Conservation (phyloP, 208 protist genomes). For the Porcisia deanei region DNA sequence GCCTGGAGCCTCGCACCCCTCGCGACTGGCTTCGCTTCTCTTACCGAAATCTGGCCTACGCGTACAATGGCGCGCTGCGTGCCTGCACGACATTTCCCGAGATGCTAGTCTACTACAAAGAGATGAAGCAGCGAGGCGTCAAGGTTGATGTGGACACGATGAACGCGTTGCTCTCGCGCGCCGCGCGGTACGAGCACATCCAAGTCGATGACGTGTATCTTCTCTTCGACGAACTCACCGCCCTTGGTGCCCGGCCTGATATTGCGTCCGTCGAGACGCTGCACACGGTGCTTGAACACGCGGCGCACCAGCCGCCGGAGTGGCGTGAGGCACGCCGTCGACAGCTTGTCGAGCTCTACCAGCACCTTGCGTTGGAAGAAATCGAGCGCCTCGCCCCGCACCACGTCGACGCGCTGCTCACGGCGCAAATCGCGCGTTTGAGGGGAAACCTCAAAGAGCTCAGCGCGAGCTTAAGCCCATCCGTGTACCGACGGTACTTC, state of each 20-base stretch:
- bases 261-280: conserved; percentile 79
- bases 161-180: conserved; percentile 82
- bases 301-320: conserved; percentile 62
- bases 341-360: conserved; percentile 85
- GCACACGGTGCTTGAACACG: conserved; percentile 88
- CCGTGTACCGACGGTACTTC: conserved; percentile 76
- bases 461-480: conserved; percentile 55
- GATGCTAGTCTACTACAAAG: conserved; percentile 88
- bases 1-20: conserved; percentile 83
- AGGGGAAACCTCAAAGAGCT: conserved; percentile 72
- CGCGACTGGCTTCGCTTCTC: conserved; percentile 81
- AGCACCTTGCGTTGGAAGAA: conserved; percentile 71
- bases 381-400: conserved; percentile 65
- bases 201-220: conserved; percentile 84
- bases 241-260: conserved; percentile 76
- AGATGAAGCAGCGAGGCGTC: conserved; percentile 90
- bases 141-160: conserved; percentile 91
- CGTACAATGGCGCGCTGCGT: conserved; percentile 90
- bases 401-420: conserved; percentile 57
- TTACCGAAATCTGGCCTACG: conserved; percentile 85
- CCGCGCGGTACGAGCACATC: conserved; percentile 82
- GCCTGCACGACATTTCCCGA: conserved; percentile 80
- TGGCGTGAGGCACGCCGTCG: conserved; percentile 83
- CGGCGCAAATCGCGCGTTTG: conserved; percentile 62
- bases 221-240: conserved; percentile 80